Conservation (phyloP, 148 eudicot genomes). For the Polygonum maritimum region DNA sequence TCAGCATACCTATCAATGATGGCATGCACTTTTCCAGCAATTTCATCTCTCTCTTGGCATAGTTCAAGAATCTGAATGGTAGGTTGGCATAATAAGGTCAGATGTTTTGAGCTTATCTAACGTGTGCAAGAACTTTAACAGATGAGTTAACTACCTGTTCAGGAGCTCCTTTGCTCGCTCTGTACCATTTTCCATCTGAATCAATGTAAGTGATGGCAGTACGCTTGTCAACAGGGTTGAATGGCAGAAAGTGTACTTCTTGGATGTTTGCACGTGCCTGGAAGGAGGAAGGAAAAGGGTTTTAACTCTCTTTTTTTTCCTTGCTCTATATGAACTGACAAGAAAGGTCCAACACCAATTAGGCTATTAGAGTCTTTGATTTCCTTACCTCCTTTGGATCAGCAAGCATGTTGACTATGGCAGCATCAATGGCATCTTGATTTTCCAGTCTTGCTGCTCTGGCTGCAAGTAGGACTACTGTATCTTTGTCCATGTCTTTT, state of each 20-base stretch:
- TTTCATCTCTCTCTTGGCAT: slow-evolving; percentile 44
- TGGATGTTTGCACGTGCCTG: slow-evolving; percentile 62
- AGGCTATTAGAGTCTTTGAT: neutral
- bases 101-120: neutral
- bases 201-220: slow-evolving; percentile 62
- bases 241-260: slow-evolving; percentile 62
- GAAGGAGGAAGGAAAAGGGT: slow-evolving; percentile 2
- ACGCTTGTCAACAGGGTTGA: slow-evolving; percentile 66
- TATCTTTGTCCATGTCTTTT: slow-evolving; percentile 56
- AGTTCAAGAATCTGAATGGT: slow-evolving; percentile 46
- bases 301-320: neutral
- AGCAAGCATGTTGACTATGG: slow-evolving; percentile 56
- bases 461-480: slow-evolving; percentile 60
- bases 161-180: slow-evolving; percentile 67
- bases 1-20: slow-evolving; percentile 68
- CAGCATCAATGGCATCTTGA: slow-evolving; percentile 80
- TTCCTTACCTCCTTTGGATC: slow-evolving; percentile 64
- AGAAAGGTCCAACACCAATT: neutral
- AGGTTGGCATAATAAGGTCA: neutral
- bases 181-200: slow-evolving; percentile 54
- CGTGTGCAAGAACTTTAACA: neutral
- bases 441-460: slow-evolving; percentile 76
- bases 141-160: slow-evolving; percentile 35
- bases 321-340: neutral
- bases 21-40: slow-evolving; percentile 44